phyloP scores from a whole-genome alignment of 495 filamentous ascomycete species.

The Pseudevernia furfuracea region DNA sequence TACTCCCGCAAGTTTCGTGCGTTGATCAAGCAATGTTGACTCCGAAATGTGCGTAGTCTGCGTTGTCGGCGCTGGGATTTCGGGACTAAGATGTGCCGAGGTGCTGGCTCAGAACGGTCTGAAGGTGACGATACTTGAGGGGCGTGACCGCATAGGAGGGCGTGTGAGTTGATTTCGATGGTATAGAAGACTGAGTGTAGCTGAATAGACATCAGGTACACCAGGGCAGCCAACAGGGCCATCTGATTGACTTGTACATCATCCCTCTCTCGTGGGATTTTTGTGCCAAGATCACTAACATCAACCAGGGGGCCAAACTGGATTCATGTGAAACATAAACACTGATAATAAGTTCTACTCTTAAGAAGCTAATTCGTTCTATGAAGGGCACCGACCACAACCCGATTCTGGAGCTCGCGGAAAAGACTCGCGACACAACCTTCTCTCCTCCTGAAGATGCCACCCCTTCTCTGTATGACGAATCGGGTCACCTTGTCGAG shows the following conservation, averaged over 20 bases:
- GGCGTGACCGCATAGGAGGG: conserved; percentile 73
- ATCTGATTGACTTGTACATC: conserved; percentile 47
- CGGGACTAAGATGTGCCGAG: conserved; percentile 83
- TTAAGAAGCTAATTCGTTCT: background rate
- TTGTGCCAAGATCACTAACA: background rate
- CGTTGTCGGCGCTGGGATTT: conserved; percentile 77
- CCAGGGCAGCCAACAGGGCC: conserved; percentile 32
- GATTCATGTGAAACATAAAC: conserved; percentile 22
- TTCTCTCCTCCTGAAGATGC: conserved; percentile 50
- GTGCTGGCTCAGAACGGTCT: conserved; percentile 70
- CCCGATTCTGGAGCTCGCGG: conserved; percentile 73
- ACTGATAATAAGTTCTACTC: background rate
- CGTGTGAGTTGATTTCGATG: conserved; percentile 45
- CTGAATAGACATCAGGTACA: conserved; percentile 25
- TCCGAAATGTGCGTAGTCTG: conserved; percentile 39
- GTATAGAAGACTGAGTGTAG: background rate
- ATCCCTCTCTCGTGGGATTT: background rate
- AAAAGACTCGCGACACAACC: conserved; percentile 53
- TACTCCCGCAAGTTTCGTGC: background rate
- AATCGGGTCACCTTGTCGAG: conserved; percentile 52
- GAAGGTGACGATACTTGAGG: conserved; percentile 79
- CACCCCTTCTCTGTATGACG: conserved; percentile 51
- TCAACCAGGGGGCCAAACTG: conserved; percentile 30
- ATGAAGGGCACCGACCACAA: conserved; percentile 62
- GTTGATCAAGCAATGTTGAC: background rate